A percentile compares a stretch with the other conserved stretches of the same genome.
Evolutionary conservation across 441 rosid species (phyloP).

Genomic region (Syzygium syzygioides): DNA sequence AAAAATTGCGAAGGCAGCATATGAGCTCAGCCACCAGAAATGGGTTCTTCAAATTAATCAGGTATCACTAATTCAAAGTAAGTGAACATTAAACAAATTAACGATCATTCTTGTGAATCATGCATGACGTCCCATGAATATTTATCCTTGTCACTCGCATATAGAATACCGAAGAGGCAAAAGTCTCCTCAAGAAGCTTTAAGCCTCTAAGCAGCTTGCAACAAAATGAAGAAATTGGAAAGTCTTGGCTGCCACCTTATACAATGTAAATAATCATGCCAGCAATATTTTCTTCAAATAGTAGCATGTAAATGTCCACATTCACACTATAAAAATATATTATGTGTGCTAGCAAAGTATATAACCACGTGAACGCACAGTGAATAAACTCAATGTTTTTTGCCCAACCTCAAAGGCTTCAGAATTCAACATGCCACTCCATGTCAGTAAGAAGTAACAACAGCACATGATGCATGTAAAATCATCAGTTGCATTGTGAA

Average conservation of each 20-base stretch:
- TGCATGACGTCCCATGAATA: neutral
- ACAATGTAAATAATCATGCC: neutral
- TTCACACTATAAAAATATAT: neutral
- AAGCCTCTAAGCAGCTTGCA: neutral
- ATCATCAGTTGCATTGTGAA: neutral
- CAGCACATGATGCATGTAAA: neutral
- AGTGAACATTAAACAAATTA: neutral
- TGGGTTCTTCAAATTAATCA: neutral
- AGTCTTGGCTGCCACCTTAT: neutral
- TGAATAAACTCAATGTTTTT: neutral
- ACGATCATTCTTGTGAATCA: neutral
- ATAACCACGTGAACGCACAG: neutral
- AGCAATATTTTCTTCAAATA: neutral
- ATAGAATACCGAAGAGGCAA: neutral
- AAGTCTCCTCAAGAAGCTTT: neutral
- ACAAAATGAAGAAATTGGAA: neutral
- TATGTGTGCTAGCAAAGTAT: fast-evolving
- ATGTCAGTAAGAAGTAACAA: neutral
- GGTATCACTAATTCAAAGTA: neutral
- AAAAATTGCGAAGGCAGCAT: neutral
- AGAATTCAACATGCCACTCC: neutral
- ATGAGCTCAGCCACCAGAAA: neutral
- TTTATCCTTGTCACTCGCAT: neutral
- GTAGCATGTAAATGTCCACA: neutral
- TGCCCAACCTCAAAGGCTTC: neutral